Conservation (phyloP, 495 filamentous ascomycete species). For the Pyrenopolyporus hunteri region DNA sequence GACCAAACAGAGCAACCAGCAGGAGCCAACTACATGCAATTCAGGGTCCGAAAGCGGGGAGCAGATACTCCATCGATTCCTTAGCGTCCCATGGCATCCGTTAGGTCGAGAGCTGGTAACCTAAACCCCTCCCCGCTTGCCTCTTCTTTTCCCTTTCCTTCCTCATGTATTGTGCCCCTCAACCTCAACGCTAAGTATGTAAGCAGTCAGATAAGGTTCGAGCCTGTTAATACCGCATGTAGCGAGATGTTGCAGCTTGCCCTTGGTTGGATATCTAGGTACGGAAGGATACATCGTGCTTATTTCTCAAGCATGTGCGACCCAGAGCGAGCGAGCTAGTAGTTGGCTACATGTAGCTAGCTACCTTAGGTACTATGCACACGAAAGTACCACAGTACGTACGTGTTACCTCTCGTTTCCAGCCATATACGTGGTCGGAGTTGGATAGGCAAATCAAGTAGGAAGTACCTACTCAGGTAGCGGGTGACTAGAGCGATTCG, state of each 20-base stretch:
- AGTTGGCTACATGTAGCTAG: neutral
- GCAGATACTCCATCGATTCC: slow-evolving; percentile 22
- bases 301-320: slow-evolving; percentile 11
- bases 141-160: neutral
- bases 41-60: slow-evolving; percentile 45
- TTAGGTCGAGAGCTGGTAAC: neutral
- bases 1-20: slow-evolving; percentile 15
- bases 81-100: neutral
- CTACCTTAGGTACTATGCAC: no score
- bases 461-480: no score
- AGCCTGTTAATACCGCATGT: slow-evolving; percentile 6
- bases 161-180: slow-evolving; percentile 3
- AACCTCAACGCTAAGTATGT: slow-evolving; percentile 1
- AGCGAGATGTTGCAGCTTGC: neutral
- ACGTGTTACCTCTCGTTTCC: neutral
- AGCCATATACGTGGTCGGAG: slow-evolving; percentile 18
- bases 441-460: slow-evolving; percentile 18
- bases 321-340: no score
- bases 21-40: slow-evolving; percentile 8
- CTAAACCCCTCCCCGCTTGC: no score
- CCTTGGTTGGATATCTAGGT: neutral
- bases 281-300: slow-evolving; percentile 1
- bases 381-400: neutral
- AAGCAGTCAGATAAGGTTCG: slow-evolving; percentile 4
- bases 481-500: slow-evolving; percentile 13